These are phyloP conservation scores for Cercis canadensis DNA, from an alignment of 306 rosid genomes.

Conservation along the genomic window DNA sequence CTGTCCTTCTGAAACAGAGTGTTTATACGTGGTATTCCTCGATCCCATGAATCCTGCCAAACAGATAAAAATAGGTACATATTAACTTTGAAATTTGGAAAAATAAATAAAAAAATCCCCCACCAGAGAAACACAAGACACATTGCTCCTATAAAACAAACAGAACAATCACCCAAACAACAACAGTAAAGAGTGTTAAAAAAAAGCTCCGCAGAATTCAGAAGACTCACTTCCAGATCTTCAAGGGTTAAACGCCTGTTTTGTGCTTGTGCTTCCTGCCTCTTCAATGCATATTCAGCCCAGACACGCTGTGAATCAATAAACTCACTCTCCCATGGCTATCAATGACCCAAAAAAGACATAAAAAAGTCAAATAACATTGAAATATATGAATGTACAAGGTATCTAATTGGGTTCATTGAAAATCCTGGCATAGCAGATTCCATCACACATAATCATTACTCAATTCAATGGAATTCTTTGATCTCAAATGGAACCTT, in stretches of 20 bases:
- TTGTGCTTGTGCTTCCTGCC: constrained; percentile 99
- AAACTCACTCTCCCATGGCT: constrained; percentile 99
- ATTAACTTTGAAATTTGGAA: no score
- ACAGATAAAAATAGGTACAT: neutral
- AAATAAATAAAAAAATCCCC: no score
- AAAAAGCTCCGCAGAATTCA: neutral
- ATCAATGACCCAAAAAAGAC: constrained; percentile 33
- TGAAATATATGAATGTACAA: neutral
- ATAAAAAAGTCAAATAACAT: neutral
- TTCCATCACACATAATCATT: no score
- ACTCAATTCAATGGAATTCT: no score
- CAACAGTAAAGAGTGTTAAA: neutral
- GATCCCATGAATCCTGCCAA: constrained; percentile 97
- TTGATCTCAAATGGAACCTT: no score
- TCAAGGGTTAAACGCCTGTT: constrained; percentile 97
- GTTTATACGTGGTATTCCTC: constrained; percentile 98
- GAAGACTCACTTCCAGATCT: constrained; percentile 87
- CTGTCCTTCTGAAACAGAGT: constrained; percentile 99
- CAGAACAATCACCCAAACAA: neutral
- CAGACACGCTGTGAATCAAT: constrained; percentile 98
- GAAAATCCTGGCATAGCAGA: no score
- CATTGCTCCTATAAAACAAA: neutral
- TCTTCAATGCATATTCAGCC: constrained; percentile 98
- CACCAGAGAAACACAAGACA: neutral
- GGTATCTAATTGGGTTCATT: no score